Conservation (phyloP, 1,139 yeast species). For the Sugiyamaella neomexicana region DNA sequence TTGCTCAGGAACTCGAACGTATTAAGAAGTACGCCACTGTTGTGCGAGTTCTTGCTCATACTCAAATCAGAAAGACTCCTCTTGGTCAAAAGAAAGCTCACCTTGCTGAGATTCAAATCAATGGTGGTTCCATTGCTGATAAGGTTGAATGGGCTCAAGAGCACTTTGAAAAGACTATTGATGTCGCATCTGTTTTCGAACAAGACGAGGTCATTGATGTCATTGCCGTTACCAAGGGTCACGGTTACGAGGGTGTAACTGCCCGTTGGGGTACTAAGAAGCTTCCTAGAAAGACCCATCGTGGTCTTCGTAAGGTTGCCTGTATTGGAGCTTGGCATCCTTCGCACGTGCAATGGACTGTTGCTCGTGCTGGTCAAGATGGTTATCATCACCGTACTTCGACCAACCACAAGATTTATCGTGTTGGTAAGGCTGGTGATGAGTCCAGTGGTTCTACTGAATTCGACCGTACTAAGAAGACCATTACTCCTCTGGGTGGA, state of each 20-base stretch:
- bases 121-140: conserved; percentile 98
- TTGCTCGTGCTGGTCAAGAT: conserved; percentile 99
- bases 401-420: conserved; percentile 99
- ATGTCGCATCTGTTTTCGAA: conserved; percentile 94
- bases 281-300: conserved; percentile 99
- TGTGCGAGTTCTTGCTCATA: conserved; percentile 99
- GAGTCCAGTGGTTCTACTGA: conserved; percentile 94
- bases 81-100: conserved; percentile 99
- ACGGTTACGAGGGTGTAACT: conserved; percentile 99
- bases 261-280: conserved; percentile 99
- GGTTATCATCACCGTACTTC: conserved; percentile 99
- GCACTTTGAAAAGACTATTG: conserved; percentile 98
- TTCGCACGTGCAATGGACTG: conserved; percentile 99
- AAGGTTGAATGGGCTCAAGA: conserved; percentile 99
- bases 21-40: conserved; percentile 97
- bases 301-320: conserved; percentile 99
- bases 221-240: conserved; percentile 99
- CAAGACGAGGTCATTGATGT: conserved; percentile 98
- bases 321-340: conserved; percentile 99
- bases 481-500: conserved; percentile 99
- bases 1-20: conserved; percentile 98
- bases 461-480: conserved; percentile 99
- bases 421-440: conserved; percentile 96
- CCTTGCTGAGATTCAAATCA: conserved; percentile 98
- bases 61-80: conserved; percentile 99